Evolutionary conservation across 169 alveolate species (phyloP).

Genomic region (Cryptosporidium baileyi): DNA sequence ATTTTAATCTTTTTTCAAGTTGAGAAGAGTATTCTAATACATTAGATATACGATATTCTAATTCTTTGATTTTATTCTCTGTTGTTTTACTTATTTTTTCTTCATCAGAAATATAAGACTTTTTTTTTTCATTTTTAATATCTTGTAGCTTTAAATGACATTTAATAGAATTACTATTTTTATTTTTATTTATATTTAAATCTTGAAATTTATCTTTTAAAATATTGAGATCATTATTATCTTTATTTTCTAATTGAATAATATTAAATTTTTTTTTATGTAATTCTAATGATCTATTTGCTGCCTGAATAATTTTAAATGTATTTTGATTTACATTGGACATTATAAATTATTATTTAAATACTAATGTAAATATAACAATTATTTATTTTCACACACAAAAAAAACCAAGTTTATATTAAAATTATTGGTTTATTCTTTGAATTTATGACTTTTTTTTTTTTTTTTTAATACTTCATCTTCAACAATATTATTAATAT

Average conservation of each 20-base stretch:
- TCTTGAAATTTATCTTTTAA: no score
- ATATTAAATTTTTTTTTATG: conserved; percentile 5
- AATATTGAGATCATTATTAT: no score
- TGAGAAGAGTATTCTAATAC: conserved; percentile 20
- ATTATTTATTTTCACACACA: no score
- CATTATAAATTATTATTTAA: no score
- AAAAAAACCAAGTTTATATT: no score
- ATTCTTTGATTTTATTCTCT: conserved; percentile 10
- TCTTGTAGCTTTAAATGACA: background rate
- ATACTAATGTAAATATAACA: no score
- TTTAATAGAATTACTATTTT: background rate
- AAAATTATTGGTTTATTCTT: no score
- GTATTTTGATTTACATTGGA: conserved; percentile 13
- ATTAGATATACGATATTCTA: conserved; percentile 23
- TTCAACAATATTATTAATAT: no score
- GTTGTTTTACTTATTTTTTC: background rate
- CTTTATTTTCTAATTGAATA: background rate
- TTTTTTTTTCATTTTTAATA: background rate
- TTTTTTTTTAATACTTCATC: no score
- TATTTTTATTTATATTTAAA: background rate
- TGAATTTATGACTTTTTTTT: no score
- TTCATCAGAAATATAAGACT: background rate
- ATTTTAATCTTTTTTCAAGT: conserved; percentile 17
- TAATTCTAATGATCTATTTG: conserved; percentile 14
- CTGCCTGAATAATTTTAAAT: conserved; percentile 14